Percentiles rank a stretch among this genome's conserved stretches.
phyloP scores from a whole-genome alignment of 441 rosid species.

The Erodium trifolium region DNA sequence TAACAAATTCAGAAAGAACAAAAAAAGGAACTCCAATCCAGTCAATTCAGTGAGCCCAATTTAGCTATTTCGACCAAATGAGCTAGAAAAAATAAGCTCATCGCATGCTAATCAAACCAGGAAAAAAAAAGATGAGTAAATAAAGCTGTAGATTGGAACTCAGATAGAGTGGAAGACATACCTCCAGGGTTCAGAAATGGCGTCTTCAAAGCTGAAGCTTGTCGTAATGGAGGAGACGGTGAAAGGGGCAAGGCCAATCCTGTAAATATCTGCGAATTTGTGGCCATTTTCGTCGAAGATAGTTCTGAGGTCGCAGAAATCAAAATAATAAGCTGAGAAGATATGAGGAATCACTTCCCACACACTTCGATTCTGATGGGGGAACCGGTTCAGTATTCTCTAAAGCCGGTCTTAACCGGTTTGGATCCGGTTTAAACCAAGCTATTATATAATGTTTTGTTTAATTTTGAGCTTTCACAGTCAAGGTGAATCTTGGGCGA shows the following conservation, averaged over 20 bases:
- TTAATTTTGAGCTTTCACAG: too few species aligned
- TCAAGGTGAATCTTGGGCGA: too few species aligned
- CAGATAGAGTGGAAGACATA: background rate
- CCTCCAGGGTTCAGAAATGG: background rate
- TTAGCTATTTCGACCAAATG: background rate
- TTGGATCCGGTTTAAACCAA: background rate
- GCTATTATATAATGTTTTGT: too few species aligned
- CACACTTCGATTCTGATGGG: background rate
- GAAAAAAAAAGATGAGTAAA: too few species aligned
- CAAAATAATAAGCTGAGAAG: background rate
- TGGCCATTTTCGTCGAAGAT: constrained; percentile 26
- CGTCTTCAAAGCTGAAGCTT: constrained; percentile 11
- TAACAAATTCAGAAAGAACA: background rate
- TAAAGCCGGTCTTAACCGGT: background rate
- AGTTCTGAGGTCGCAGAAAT: background rate
- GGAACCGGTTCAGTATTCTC: background rate
- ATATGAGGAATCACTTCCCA: constrained; percentile 4
- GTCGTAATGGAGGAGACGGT: constrained; percentile 25
- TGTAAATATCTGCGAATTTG: constrained; percentile 35
- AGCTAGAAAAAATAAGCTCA: background rate
- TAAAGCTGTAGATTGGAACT: background rate
- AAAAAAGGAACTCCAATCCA: too few species aligned
- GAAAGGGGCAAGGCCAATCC: constrained; percentile 30
- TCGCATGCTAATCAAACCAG: background rate
- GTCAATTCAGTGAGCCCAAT: background rate